Evolutionary conservation across 2,329 filamentous ascomycete species (phyloP).

Genomic region (Penicillium occitanis): DNA sequence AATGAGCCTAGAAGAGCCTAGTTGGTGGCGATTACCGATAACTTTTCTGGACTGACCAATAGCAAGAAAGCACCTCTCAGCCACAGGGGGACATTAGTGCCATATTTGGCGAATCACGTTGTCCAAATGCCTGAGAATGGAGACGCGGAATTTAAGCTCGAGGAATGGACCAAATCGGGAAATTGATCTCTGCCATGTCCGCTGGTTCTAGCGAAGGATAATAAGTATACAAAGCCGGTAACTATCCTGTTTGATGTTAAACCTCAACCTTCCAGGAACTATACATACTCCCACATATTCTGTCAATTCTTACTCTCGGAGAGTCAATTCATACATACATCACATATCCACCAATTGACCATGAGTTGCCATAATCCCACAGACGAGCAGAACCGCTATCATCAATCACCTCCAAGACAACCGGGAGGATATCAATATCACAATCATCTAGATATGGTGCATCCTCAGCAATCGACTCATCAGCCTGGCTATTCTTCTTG

Average conservation of each 20-base stretch:
- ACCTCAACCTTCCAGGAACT: too few species aligned
- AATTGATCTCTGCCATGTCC: background rate
- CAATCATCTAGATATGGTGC: background rate
- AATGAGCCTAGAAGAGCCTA: background rate
- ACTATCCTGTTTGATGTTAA: background rate
- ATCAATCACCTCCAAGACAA: background rate
- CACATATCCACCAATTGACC: too few species aligned
- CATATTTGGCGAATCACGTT: background rate
- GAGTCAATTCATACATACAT: too few species aligned
- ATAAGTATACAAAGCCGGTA: background rate
- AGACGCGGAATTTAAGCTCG: background rate
- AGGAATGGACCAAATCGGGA: slow-evolving; percentile 16
- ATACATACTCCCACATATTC: too few species aligned
- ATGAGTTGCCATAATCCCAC: too few species aligned
- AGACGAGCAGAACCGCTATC: background rate
- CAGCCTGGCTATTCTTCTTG: background rate
- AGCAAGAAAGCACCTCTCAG: rapidly evolving
- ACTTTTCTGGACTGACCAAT: background rate
- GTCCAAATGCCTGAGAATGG: background rate
- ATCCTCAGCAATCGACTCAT: background rate
- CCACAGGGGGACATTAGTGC: background rate
- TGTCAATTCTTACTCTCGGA: too few species aligned
- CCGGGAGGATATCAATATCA: background rate
- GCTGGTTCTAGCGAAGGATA: background rate
- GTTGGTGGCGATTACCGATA: background rate